Percentiles rank a stretch among this genome's conserved stretches.
These are phyloP conservation scores for Closterium sp. DNA, from an alignment of 139 green algal species.

Conservation along the genomic window DNA sequence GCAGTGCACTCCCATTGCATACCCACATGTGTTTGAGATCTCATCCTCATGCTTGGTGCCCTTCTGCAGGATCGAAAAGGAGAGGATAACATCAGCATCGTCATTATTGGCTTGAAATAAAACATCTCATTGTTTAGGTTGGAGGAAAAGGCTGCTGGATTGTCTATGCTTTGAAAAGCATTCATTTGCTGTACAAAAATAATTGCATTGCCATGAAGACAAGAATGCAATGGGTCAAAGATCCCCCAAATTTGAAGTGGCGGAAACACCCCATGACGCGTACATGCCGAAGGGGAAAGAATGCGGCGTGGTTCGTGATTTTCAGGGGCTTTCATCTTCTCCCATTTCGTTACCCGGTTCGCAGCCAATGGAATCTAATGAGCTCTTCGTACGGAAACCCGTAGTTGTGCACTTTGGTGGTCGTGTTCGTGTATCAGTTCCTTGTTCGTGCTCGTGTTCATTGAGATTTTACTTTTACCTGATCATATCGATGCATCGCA, in stretches of 20 bases:
- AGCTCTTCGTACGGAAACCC: no score
- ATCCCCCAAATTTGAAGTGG: neutral
- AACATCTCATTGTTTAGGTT: neutral
- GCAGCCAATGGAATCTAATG: no score
- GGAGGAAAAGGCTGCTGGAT: neutral
- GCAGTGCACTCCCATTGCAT: no score
- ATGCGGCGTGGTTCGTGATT: no score
- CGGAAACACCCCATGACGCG: neutral
- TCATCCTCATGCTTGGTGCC: neutral
- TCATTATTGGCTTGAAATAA: neutral
- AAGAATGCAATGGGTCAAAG: neutral
- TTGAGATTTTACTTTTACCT: no score
- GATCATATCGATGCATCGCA: no score
- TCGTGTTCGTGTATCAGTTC: no score
- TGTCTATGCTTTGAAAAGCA: neutral
- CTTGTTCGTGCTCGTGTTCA: no score
- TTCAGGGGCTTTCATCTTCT: no score
- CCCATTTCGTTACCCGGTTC: no score
- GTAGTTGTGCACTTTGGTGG: no score
- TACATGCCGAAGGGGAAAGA: neutral
- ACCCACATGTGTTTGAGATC: no score
- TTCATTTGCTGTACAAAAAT: neutral
- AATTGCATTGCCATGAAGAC: neutral
- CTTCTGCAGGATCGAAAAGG: neutral
- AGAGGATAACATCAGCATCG: neutral